phyloP scores from a whole-genome alignment of 2,329 filamentous ascomycete species.

The Alternaria burnsii region DNA sequence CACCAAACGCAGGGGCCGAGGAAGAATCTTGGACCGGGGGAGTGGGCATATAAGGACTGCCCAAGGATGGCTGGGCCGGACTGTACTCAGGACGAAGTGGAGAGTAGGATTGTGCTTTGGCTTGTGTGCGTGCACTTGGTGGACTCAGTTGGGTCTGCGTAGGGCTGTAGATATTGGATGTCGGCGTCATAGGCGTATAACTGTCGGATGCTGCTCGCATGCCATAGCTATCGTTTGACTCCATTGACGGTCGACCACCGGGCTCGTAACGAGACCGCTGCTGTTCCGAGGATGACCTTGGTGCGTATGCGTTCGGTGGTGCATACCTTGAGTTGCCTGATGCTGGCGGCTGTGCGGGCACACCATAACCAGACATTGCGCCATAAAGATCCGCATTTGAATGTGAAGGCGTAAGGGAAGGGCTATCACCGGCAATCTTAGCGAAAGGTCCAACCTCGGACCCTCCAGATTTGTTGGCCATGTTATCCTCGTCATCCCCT shows the following conservation, averaged over 20 bases:
- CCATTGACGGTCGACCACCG: conserved; percentile 48
- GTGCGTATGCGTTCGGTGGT: conserved; percentile 52
- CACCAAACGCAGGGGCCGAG: conserved; percentile 35
- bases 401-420: conserved; percentile 64
- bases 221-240: conserved; percentile 43
- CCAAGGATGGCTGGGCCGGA: conserved; percentile 35
- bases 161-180: conserved; percentile 41
- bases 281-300: conserved; percentile 62
- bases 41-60: conserved; percentile 42
- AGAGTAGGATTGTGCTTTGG: conserved; percentile 44
- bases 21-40: conserved; percentile 32
- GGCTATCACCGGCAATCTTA: conserved; percentile 73
- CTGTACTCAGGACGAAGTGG: conserved; percentile 41
- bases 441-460: conserved; percentile 78
- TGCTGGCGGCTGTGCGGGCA: conserved; percentile 31
- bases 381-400: conserved; percentile 79
- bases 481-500: conserved; percentile 81
- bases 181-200: conserved; percentile 39
- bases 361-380: conserved; percentile 66
- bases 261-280: conserved; percentile 59
- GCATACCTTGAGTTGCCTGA: conserved; percentile 52
- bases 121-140: conserved; percentile 29
- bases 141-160: conserved; percentile 44
- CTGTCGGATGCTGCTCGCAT: conserved; percentile 42
- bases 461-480: conserved; percentile 65